Percentiles rank a stretch among this genome's conserved stretches.
phyloP scores from a whole-genome alignment of 2,329 filamentous ascomycete genomes.

The Diplodia sapinea region DNA sequence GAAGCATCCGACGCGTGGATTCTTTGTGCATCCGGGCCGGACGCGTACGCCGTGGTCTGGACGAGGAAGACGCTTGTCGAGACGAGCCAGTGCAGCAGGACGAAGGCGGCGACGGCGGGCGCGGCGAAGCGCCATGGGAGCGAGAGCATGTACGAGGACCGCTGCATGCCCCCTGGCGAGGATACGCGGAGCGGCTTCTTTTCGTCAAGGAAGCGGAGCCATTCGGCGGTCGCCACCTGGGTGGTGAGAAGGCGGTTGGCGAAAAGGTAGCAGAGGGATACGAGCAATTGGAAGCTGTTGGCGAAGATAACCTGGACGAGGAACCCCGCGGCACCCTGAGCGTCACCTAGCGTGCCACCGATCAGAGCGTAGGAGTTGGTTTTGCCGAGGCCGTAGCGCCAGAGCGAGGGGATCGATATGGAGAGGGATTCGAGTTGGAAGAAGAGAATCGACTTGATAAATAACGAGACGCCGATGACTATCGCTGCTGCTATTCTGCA shows the following conservation, averaged over 20 bases:
- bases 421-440: background rate
- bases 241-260: constrained; percentile 55
- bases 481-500: background rate
- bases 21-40: constrained; percentile 29
- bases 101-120: constrained; percentile 44
- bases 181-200: constrained; percentile 50
- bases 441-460: background rate
- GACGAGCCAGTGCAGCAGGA: constrained; percentile 51
- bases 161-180: constrained; percentile 44
- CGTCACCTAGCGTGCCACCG: background rate
- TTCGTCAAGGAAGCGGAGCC: constrained; percentile 45
- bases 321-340: background rate
- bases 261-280: constrained; percentile 54
- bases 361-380: background rate
- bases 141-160: constrained; percentile 50
- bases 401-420: background rate
- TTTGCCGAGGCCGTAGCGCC: background rate
- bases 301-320: background rate
- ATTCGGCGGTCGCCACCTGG: constrained; percentile 58
- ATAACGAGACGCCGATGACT: background rate
- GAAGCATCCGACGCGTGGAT: constrained; percentile 17
- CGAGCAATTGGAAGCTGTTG: constrained; percentile 38
- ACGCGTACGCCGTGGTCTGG: constrained; percentile 10
- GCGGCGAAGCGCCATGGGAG: constrained; percentile 48
- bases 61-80: constrained; percentile 53